Conservation (phyloP, 148 eudicot genomes). For the Camellia sinensis region DNA sequence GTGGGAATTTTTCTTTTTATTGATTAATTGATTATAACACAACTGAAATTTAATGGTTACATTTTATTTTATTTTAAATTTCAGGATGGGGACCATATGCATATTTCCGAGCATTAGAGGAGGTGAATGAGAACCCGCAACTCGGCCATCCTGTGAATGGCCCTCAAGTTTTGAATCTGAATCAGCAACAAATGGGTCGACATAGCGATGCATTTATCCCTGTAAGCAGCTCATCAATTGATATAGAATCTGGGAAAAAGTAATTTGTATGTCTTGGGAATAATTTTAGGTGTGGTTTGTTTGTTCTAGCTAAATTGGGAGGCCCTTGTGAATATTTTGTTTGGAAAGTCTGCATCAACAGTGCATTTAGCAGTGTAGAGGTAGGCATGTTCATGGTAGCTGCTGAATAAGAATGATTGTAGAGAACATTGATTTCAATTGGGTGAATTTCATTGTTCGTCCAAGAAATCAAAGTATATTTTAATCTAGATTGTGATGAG, state of each 20-base stretch:
- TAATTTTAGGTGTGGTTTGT: not conserved
- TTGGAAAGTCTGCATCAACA: too few relatives aligned
- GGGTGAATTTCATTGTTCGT: too few relatives aligned
- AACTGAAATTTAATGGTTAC: too few relatives aligned
- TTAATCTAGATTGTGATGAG: too few relatives aligned
- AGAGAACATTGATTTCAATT: too few relatives aligned
- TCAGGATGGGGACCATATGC: slow-evolving; percentile 41
- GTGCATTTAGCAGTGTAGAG: not conserved
- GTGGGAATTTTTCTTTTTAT: not conserved
- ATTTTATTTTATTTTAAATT: not conserved
- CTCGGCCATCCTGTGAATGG: not conserved
- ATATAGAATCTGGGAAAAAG: not conserved
- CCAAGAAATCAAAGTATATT: too few relatives aligned
- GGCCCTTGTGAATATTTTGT: not conserved
- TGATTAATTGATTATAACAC: too few relatives aligned
- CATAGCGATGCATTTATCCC: not conserved
- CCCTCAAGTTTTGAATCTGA: not conserved
- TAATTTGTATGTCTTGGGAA: not conserved
- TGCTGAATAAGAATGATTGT: too few relatives aligned
- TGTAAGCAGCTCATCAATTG: not conserved
- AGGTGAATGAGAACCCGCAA: not conserved
- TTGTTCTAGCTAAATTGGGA: not conserved
- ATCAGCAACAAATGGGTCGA: not conserved
- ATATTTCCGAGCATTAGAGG: slow-evolving; percentile 32
- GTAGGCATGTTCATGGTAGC: too few relatives aligned